These are phyloP conservation scores for Pelargonium cotyledonis DNA, from an alignment of 441 rosid genomes.

Conservation along the genomic window DNA sequence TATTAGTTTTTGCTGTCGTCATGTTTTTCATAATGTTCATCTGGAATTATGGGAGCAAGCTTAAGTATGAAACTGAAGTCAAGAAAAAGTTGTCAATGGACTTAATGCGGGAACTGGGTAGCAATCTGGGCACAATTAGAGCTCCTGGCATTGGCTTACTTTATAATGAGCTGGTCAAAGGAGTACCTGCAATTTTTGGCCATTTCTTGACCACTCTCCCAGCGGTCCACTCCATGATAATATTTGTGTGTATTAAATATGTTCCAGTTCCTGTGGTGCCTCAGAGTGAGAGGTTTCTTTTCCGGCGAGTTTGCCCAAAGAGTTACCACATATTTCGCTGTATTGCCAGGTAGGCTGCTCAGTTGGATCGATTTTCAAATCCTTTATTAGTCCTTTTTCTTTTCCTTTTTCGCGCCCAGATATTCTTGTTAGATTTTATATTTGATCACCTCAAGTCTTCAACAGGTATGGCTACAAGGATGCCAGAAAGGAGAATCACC, in stretches of 20 bases:
- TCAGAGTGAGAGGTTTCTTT: slow-evolving; percentile 86
- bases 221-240: slow-evolving; percentile 91
- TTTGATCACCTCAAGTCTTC: slow-evolving; percentile 9
- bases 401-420: too few species aligned
- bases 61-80: slow-evolving; percentile 91
- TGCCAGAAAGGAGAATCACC: slow-evolving; percentile 88
- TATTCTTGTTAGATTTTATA: slow-evolving; percentile 4
- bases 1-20: slow-evolving; percentile 68
- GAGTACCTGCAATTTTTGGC: slow-evolving; percentile 89
- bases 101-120: slow-evolving; percentile 78
- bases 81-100: slow-evolving; percentile 81
- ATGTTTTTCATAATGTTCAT: slow-evolving; percentile 83
- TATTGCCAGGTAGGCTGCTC: slow-evolving; percentile 67
- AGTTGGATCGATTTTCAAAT: neutral
- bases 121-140: slow-evolving; percentile 87
- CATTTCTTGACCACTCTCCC: slow-evolving; percentile 94
- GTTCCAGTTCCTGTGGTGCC: slow-evolving; percentile 96
- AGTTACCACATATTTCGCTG: slow-evolving; percentile 92
- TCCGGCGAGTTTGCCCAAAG: slow-evolving; percentile 80
- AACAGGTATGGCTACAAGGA: slow-evolving; percentile 94
- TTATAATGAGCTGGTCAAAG: slow-evolving; percentile 86
- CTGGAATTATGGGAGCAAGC: slow-evolving; percentile 97
- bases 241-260: slow-evolving; percentile 85
- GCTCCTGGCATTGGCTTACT: slow-evolving; percentile 98
- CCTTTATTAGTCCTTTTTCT: neutral